Base-by-base conservation (phyloP, 306 rosid genomes). In the Castanospermum australe region DNA sequence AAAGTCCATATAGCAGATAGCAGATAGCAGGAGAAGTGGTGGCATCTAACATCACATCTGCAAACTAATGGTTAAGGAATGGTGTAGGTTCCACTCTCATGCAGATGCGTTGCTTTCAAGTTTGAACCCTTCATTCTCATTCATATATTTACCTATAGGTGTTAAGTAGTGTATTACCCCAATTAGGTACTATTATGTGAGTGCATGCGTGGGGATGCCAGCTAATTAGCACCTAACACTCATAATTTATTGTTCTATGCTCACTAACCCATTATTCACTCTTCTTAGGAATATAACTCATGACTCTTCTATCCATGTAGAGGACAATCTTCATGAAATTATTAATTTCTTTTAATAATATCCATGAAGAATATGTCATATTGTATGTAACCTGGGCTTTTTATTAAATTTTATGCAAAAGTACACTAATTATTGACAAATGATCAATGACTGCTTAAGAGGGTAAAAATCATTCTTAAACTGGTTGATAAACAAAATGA, bases 1-100 rank as follows among this genome's bases (percentile, higher is more conserved):
- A 39, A 1, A 60, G 44, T 61, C 33, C 45, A 61, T 32, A 32
- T 61, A 62, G 68, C 45, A 61, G 44, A 63, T 32, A 71, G n/a
- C n/a, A n/a, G n/a, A n/a, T 50, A 24, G 42, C 44, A 42, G 71
- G 78, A 69, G 8, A 21, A 66, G n/a, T 77, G 79, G 80, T 69
- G 80, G 33, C 75, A 74, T 70, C 73, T 68, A 22, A 39, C 8
- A 4, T 69, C 62, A 28, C 66, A 60, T 25, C 38, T 1, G 13
- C 10, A 39, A 39, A 39, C n/a, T 25, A 28, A 51, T 56, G 69
- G 73, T 45, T 69, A 45, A 4, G 63, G 45, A 11, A 20, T 41
- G 25, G 35, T 2, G 38, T 33, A 36, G 42, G 45, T 11, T 51
- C 47, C 86, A 82, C 21, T 56, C 41, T 63, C 82, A 36, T 54